A percentile compares a stretch with the other conserved stretches of the same genome.
These are phyloP conservation scores for Cercophora newfieldiana DNA, from an alignment of 495 filamentous ascomycete species.

Conservation along the genomic window DNA sequence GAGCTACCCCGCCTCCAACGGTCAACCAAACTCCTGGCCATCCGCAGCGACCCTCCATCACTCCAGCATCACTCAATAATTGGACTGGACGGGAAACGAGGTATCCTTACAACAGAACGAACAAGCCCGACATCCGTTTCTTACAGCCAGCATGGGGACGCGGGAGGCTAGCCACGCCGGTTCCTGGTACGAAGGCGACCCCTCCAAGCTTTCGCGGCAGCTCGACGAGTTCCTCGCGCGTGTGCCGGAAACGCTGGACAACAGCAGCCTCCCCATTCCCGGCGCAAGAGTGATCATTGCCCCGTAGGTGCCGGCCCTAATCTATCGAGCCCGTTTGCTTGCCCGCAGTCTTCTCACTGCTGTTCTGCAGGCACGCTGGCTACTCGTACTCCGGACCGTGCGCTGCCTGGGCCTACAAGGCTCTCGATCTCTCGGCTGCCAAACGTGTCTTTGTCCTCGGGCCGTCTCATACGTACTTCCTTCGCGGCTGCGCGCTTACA, in stretches of 20 bases:
- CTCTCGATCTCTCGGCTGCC: constrained; percentile 73
- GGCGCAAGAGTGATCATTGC: constrained; percentile 91
- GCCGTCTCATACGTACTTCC: constrained; percentile 85
- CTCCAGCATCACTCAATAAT: not conserved
- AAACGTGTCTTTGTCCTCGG: constrained; percentile 94
- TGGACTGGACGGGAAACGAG: not conserved
- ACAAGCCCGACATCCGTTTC: not conserved
- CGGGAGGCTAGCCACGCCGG: constrained; percentile 64
- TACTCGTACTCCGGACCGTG: constrained; percentile 94
- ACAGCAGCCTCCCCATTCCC: constrained; percentile 62
- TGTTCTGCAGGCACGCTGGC: constrained; percentile 76
- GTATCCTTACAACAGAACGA: not conserved
- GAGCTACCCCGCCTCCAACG: not conserved
- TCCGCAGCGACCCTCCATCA: not conserved
- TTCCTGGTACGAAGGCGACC: constrained; percentile 75
- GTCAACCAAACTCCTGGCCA: not conserved
- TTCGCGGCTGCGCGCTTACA: constrained; percentile 76
- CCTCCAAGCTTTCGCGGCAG: constrained; percentile 60
- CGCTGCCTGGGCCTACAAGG: constrained; percentile 93
- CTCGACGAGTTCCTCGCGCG: constrained; percentile 77
- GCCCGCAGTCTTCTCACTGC: constrained; percentile 5
- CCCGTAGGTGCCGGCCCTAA: constrained; percentile 64
- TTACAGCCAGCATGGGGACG: constrained; percentile 33
- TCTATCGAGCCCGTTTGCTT: constrained; percentile 12
- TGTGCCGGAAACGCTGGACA: constrained; percentile 65